Conservation (phyloP, 352 stramenopile species). For the Globisporangium carolinianum region DNA sequence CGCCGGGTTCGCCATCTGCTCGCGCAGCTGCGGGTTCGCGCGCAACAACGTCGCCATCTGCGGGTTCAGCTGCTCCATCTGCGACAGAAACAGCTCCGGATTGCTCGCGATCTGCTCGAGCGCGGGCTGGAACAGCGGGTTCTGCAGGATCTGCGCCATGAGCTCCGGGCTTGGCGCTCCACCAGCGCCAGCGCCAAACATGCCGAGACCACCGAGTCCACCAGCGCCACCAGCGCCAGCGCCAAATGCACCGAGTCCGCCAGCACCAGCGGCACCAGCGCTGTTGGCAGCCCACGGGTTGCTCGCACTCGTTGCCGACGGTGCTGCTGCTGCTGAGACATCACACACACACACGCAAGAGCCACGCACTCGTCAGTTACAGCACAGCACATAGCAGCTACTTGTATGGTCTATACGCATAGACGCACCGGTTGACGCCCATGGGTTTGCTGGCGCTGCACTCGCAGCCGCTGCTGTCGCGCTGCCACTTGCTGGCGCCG, state of each 20-base stretch:
- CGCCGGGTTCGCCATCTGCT: slow-evolving; percentile 88
- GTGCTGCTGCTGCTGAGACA: too few relatives aligned
- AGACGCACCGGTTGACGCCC: slow-evolving; percentile 23
- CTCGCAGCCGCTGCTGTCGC: slow-evolving; percentile 14
- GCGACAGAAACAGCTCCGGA: slow-evolving; percentile 65
- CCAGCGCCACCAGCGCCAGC: too few relatives aligned
- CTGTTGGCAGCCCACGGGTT: slow-evolving; percentile 5
- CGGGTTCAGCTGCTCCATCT: slow-evolving; percentile 88
- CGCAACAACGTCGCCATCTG: slow-evolving; percentile 84
- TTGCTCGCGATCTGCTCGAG: slow-evolving; percentile 81
- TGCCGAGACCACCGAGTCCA: slow-evolving; percentile 2
- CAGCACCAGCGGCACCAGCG: too few relatives aligned
- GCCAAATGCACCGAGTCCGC: too few relatives aligned
- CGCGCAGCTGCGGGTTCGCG: slow-evolving; percentile 81
- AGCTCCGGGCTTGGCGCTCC: slow-evolving; percentile 55
- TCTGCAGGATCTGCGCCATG: slow-evolving; percentile 83
- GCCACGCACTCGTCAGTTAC: too few relatives aligned
- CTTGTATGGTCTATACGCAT: background rate
- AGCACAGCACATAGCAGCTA: too few relatives aligned
- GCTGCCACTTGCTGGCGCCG: slow-evolving; percentile 12
- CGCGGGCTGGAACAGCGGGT: slow-evolving; percentile 79
- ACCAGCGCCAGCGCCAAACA: slow-evolving; percentile 9
- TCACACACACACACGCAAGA: too few relatives aligned
- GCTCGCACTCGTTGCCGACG: background rate
- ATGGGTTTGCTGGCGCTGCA: slow-evolving; percentile 44